These are phyloP conservation scores for Lobosporangium transversale DNA, from an alignment of 192 early-diverging fungal genomes.

Conservation along the genomic window DNA sequence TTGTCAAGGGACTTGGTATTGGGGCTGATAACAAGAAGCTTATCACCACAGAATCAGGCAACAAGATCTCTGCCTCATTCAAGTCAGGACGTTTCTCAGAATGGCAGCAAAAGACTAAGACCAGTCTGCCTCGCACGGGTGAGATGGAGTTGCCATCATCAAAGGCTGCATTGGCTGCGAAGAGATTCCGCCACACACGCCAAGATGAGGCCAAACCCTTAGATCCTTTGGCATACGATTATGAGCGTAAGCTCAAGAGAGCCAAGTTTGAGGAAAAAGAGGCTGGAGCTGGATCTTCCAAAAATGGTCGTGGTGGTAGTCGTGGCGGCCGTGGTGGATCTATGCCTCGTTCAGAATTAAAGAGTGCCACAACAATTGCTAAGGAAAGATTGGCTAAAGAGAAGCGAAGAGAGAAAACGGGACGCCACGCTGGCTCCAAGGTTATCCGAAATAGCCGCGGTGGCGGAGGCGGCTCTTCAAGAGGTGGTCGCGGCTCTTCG, in stretches of 20 bases:
- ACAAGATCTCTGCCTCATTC: constrained; percentile 88
- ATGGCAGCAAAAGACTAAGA: constrained; percentile 92
- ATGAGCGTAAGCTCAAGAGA: constrained; percentile 73
- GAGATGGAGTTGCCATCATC: constrained; percentile 80
- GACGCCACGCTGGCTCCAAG: constrained; percentile 58
- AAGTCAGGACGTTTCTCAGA: constrained; percentile 86
- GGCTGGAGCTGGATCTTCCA: constrained; percentile 24
- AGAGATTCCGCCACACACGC: constrained; percentile 83
- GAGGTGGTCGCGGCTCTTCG: constrained; percentile 26
- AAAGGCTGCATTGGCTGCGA: constrained; percentile 56
- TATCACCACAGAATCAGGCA: constrained; percentile 91
- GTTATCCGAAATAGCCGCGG: constrained; percentile 40
- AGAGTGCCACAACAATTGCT: constrained; percentile 79
- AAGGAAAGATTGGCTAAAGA: constrained; percentile 80
- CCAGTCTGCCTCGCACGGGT: constrained; percentile 82
- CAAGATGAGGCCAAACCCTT: constrained; percentile 75
- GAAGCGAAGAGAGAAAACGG: constrained; percentile 80
- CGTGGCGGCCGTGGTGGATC: constrained; percentile 40
- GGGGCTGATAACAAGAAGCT: constrained; percentile 97
- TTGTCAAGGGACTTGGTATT: constrained; percentile 82
- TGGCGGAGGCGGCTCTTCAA: constrained; percentile 48
- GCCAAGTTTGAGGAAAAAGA: constrained; percentile 60
- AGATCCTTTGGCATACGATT: constrained; percentile 71
- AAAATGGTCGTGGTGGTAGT: constrained; percentile 50
- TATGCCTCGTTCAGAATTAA: constrained; percentile 77